A percentile compares a stretch with the other conserved stretches of the same genome.
Conservation (phyloP, 78 protist species). For the Protostelium mycophagum region DNA sequence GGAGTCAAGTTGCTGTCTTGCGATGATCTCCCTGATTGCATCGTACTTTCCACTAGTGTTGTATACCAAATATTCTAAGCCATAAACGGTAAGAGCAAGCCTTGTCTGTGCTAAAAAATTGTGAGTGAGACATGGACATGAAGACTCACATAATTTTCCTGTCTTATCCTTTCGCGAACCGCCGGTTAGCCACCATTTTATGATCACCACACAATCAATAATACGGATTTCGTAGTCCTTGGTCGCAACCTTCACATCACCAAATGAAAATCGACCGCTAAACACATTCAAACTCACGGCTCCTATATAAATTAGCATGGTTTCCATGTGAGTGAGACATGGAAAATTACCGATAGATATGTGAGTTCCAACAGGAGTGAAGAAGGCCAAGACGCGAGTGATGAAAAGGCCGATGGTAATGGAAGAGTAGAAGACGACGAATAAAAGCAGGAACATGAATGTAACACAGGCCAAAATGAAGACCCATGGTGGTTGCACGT, state of each 20-base stretch:
- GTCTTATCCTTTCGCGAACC: background rate
- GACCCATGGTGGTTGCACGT: background rate
- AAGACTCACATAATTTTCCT: background rate
- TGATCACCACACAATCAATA: background rate
- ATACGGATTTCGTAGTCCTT: background rate
- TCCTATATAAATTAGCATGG: background rate
- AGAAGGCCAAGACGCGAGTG: background rate
- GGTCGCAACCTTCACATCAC: background rate
- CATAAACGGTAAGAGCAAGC: slow-evolving; percentile 4
- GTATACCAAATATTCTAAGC: slow-evolving; percentile 48
- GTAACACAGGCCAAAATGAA: background rate
- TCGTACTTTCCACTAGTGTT: slow-evolving; percentile 48
- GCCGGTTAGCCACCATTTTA: background rate
- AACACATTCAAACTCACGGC: background rate
- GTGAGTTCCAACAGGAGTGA: background rate
- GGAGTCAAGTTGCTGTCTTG: slow-evolving; percentile 1
- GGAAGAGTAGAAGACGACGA: background rate
- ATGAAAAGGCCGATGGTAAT: background rate
- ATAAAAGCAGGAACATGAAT: background rate
- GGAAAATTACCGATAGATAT: background rate
- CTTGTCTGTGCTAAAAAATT: background rate
- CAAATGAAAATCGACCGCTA: background rate
- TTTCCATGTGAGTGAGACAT: background rate
- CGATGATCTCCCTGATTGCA: slow-evolving; percentile 22
- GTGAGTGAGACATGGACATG: background rate